Evolutionary conservation across 2,329 filamentous ascomycete genomes (phyloP).

Genomic region (Colletotrichum karsti): DNA sequence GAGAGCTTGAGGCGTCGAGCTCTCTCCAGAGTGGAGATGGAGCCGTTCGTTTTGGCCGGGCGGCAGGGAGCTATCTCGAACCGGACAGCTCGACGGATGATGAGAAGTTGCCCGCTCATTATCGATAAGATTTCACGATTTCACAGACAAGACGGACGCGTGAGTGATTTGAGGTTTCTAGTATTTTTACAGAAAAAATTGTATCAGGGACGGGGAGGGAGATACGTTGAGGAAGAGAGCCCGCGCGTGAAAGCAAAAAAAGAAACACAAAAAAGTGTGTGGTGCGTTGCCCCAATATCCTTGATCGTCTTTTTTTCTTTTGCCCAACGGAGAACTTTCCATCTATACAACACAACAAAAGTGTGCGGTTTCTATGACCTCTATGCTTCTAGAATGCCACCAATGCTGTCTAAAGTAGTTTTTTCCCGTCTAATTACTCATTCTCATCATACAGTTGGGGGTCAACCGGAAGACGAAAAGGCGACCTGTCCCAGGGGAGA

Average conservation of each 20-base stretch:
- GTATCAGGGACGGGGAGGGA: slow-evolving; percentile 26
- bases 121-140: neutral
- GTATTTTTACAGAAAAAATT: slow-evolving; percentile 31
- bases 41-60: neutral
- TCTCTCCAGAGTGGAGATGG: slow-evolving; percentile 11
- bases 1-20: neutral
- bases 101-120: too few species aligned
- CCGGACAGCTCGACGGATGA: neutral
- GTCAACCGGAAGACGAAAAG: slow-evolving; percentile 22
- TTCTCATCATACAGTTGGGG: slow-evolving; percentile 10
- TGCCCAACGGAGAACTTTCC: slow-evolving; percentile 19
- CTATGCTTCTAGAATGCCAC: slow-evolving; percentile 26
- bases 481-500: slow-evolving; percentile 24
- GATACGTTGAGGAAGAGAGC: slow-evolving; percentile 10
- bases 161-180: slow-evolving; percentile 25
- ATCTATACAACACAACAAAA: slow-evolving; percentile 29
- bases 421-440: slow-evolving; percentile 29
- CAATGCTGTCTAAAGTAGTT: slow-evolving; percentile 27
- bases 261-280: slow-evolving; percentile 20
- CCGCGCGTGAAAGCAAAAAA: neutral
- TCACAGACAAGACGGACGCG: neutral
- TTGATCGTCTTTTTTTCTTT: neutral
- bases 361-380: slow-evolving; percentile 28
- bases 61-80: neutral
- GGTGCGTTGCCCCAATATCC: slow-evolving; percentile 11